Conservation (phyloP, 345 rosid genomes). For the Dovyalis caffra region DNA sequence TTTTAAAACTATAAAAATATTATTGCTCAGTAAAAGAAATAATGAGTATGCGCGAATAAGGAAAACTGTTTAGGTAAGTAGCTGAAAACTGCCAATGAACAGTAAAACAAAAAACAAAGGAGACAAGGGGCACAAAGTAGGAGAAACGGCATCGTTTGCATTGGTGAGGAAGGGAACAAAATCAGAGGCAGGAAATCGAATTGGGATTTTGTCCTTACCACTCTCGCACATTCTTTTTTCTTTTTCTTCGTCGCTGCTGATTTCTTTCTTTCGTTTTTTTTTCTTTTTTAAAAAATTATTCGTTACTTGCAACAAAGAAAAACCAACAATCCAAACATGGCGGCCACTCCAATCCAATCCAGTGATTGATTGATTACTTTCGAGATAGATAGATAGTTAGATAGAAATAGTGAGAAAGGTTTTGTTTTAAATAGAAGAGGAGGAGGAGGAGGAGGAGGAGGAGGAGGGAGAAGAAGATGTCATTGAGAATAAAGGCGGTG, state of each 20-base stretch:
- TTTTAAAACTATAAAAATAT: too few relatives aligned
- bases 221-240: too few relatives aligned
- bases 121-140: too few relatives aligned
- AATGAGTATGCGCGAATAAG: too few relatives aligned
- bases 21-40: too few relatives aligned
- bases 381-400: too few relatives aligned
- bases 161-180: neutral
- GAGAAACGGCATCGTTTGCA: too few relatives aligned
- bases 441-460: neutral
- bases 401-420: neutral
- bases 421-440: neutral
- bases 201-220: neutral
- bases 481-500: conserved; percentile 80
- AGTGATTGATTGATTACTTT: too few relatives aligned
- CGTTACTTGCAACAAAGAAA: neutral
- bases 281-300: neutral
- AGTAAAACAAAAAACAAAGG: too few relatives aligned
- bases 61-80: too few relatives aligned
- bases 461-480: conserved; percentile 42
- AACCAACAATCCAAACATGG: neutral
- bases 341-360: too few relatives aligned
- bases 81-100: too few relatives aligned
- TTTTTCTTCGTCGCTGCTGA: neutral
- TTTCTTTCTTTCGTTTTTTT: neutral
- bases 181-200: neutral